Conservation (phyloP, 768 basidiomycete genomes). For the Holtermannia corniformis region DNA sequence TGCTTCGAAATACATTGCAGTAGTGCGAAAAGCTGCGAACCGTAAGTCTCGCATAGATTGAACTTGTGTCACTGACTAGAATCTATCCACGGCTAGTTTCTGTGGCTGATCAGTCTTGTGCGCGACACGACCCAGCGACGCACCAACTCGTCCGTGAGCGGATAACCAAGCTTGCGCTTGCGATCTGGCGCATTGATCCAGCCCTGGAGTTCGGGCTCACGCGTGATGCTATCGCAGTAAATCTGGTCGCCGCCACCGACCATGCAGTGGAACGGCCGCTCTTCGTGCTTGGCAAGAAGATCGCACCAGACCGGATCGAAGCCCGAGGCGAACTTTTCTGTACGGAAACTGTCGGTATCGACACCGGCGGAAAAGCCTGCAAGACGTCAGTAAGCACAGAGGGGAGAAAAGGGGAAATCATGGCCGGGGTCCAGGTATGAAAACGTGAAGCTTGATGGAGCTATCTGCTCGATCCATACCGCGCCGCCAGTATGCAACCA, state of each 20-base stretch:
- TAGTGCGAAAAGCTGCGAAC: conserved; percentile 81
- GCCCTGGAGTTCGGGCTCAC: conserved; percentile 53
- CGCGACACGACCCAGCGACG: background rate
- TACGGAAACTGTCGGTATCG: conserved; percentile 69
- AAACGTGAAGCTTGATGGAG: no score
- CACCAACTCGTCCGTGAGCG: conserved; percentile 60
- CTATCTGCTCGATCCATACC: no score
- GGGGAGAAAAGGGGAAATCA: no score
- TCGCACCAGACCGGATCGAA: conserved; percentile 93
- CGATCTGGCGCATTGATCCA: conserved; percentile 63
- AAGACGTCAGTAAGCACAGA: background rate
- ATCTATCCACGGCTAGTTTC: conserved; percentile 61
- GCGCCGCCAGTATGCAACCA: background rate
- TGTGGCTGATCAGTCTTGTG: background rate
- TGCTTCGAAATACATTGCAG: conserved; percentile 71
- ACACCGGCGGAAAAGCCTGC: conserved; percentile 55
- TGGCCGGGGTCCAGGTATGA: no score
- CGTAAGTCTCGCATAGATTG: conserved; percentile 1
- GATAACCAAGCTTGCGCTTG: conserved; percentile 52
- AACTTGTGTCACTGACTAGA: conserved; percentile 17
- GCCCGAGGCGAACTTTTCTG: conserved; percentile 46
- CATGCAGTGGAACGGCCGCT: conserved; percentile 75
- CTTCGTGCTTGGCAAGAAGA: conserved; percentile 69
- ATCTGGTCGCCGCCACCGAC: conserved; percentile 92
- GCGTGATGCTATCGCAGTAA: conserved; percentile 58